A percentile compares a stretch with the other conserved stretches of the same genome.
phyloP scores from a whole-genome alignment of 2,329 filamentous ascomycete genomes.

The Cladosporium sphaerospermum region DNA sequence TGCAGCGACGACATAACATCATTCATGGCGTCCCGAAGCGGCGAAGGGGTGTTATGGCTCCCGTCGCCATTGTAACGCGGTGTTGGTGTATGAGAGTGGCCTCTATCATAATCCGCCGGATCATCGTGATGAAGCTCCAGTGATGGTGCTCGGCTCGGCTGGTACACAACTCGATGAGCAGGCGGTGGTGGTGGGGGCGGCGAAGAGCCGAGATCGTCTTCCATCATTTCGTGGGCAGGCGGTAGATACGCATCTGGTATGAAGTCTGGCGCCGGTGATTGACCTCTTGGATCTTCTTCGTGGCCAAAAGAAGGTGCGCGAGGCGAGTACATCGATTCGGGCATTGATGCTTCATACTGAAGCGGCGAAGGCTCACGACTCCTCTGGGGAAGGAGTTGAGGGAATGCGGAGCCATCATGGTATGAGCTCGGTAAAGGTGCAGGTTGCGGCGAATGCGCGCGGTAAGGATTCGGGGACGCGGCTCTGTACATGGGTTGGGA shows the following conservation, averaged over 20 bases:
- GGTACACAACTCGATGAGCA: constrained; percentile 59
- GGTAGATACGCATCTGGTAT: constrained; percentile 20
- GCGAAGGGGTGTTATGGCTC: constrained; percentile 66
- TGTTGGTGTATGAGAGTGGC: constrained; percentile 53
- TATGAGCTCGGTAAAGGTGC: constrained; percentile 38
- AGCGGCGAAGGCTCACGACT: constrained; percentile 24
- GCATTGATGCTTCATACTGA: background rate
- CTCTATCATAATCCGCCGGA: constrained; percentile 43
- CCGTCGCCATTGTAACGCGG: constrained; percentile 59
- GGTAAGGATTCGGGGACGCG: constrained; percentile 25
- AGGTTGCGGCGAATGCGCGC: constrained; percentile 32
- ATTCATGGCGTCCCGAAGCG: constrained; percentile 90
- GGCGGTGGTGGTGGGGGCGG: constrained; percentile 83
- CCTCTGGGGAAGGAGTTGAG: constrained; percentile 22
- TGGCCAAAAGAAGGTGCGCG: constrained; percentile 29
- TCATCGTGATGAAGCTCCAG: constrained; percentile 28
- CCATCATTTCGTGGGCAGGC: constrained; percentile 2
- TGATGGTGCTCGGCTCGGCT: constrained; percentile 44
- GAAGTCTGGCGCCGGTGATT: constrained; percentile 23
- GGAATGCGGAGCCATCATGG: constrained; percentile 29
- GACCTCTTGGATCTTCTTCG: constrained; percentile 15
- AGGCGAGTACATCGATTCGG: background rate
- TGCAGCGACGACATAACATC: constrained; percentile 94
- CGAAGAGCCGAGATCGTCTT: constrained; percentile 50
- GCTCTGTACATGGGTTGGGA: constrained; percentile 25